Base-by-base conservation (phyloP, 2,329 filamentous ascomycete species). In the Monosporascus cannonballus region DNA sequence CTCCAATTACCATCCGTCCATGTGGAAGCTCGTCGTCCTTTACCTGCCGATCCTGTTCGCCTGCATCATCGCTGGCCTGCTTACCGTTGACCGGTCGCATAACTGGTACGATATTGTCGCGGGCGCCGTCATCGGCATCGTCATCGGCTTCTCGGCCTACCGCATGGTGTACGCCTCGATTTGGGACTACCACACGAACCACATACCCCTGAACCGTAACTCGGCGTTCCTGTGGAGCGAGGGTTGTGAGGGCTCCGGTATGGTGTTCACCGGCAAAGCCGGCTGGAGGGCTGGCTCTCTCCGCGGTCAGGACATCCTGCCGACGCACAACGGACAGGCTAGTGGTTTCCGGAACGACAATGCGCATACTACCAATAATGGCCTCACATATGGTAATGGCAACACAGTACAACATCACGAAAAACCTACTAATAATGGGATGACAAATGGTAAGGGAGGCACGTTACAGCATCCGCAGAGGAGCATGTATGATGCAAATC, bases 101-200 rank as follows among this genome's bases (percentile, higher is more conserved):
- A 82, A 87, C 63, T 85, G 83, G 81, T 87, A 87, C 54, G 86
- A 90, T 55, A 76, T 88, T 42, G 56, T 87, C 0, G 84, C 78
- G 0, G 86, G 87, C 1, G 80, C 77, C 0, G 63, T 76, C 11
- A 87, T 90, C 49, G 87, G 87, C 1, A 80, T 75, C 1, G 59
- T 80, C 42, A 79, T 84, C 67, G 85, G 85, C 0, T 76, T 87
- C 55, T 79, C 76, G 2, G 69, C 78, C 0, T 90, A 87, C 65
- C 74, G 87, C 24, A 83, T 84, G 73, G 78, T 81, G 1, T 90
- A 87, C 59, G 84, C 85, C 0, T 76, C 79, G 2, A 71, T 89
- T 27, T 89, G 84, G 80, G 84, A 90, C 65, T 88, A 83, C 76
- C 72, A 85, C 11, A 84, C 71, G 58, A 83, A 83, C 53, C 86